Conservation (phyloP, 805 yeast genomes). For the Pichia nanzhaoensis region DNA sequence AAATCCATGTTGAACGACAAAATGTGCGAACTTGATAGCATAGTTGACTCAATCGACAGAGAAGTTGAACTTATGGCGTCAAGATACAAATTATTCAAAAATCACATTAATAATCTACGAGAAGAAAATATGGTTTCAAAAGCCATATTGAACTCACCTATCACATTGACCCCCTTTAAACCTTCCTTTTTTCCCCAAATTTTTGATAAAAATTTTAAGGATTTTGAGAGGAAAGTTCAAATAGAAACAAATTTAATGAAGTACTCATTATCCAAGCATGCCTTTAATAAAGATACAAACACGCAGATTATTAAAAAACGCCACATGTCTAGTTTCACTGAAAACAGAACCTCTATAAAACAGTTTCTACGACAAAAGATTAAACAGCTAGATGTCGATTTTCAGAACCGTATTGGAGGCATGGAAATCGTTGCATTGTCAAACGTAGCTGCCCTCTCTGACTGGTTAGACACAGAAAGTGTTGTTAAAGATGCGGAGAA, state of each 20-base stretch:
- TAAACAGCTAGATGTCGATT: conserved; percentile 1
- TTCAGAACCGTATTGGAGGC: not conserved
- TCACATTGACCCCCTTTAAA: not conserved
- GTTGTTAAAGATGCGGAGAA: not conserved
- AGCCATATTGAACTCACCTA: too few relatives aligned
- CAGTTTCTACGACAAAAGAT: not conserved
- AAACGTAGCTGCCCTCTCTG: not conserved
- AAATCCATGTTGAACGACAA: not conserved
- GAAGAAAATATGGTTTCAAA: too few relatives aligned
- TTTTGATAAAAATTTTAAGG: not conserved
- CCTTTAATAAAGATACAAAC: not conserved
- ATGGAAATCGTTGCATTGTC: not conserved
- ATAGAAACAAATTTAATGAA: not conserved
- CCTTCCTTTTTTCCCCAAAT: conserved; percentile 2
- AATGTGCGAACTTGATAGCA: not conserved
- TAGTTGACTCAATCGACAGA: conserved; percentile 1
- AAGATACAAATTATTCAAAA: conserved; percentile 1
- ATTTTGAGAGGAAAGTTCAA: not conserved
- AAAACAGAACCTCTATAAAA: conserved; percentile 8
- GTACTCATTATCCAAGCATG: not conserved
- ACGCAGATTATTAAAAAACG: not conserved
- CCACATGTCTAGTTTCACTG: conserved; percentile 1
- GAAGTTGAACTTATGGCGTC: not conserved
- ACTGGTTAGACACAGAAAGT: not conserved
- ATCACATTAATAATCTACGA: not conserved